Percentiles rank a stretch among this genome's conserved stretches.
Conservation (phyloP, 257 asterid genomes). For the Penstemon eatonii region DNA sequence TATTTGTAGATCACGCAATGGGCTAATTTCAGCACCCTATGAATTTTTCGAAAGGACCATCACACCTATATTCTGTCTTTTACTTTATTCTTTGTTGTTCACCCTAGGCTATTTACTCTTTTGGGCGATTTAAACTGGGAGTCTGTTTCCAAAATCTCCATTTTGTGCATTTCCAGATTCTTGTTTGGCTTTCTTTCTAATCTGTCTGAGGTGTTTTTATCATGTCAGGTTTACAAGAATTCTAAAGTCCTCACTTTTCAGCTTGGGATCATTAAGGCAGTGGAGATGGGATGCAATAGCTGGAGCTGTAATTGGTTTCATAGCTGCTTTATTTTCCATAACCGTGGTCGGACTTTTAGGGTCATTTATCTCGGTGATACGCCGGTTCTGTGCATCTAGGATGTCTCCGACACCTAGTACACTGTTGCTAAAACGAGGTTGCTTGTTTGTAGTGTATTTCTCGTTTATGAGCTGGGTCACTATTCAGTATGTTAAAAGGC, state of each 20-base stretch:
- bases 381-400: slow-evolving; percentile 37
- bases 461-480: slow-evolving; percentile 83
- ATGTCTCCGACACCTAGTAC: slow-evolving; percentile 26
- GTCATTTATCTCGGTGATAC: slow-evolving; percentile 38
- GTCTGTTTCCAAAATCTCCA: background rate
- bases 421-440: slow-evolving; percentile 49
- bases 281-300: slow-evolving; percentile 80
- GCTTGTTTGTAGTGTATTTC: slow-evolving; percentile 68
- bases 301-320: slow-evolving; percentile 62
- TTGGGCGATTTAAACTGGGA: background rate
- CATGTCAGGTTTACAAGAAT: slow-evolving; percentile 67
- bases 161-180: slow-evolving; percentile 3
- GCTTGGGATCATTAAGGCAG: slow-evolving; percentile 33
- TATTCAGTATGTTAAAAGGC: slow-evolving; percentile 57
- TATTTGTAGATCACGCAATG: background rate
- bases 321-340: slow-evolving; percentile 53
- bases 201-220: slow-evolving; percentile 18
- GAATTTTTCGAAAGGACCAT: background rate
- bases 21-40: background rate
- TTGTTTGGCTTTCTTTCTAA: background rate
- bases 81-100: background rate
- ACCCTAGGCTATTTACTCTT: background rate
- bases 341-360: slow-evolving; percentile 44
- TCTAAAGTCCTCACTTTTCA: slow-evolving; percentile 50
- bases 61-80: background rate